A percentile compares a stretch with the other conserved stretches of the same genome.
These are phyloP conservation scores for Cystobasidium slooffiae DNA, from an alignment of 1,284 basidiomycete genomes.

Conservation along the genomic window DNA sequence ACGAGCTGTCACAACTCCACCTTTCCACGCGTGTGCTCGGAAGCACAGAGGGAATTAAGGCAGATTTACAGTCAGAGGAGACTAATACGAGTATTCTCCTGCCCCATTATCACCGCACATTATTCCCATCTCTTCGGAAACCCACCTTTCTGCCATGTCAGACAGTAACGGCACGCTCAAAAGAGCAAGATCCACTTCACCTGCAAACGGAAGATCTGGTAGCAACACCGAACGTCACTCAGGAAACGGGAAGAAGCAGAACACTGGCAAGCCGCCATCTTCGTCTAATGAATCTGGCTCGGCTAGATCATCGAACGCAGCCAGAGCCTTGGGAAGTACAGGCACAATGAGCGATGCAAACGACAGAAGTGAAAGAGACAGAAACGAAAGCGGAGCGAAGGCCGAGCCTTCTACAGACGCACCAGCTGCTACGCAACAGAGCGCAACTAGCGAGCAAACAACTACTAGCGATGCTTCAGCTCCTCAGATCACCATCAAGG, in stretches of 20 bases:
- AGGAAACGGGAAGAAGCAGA: conserved; percentile 39
- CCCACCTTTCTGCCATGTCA: background rate
- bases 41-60: background rate
- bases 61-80: background rate
- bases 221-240: conserved; percentile 19
- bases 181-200: conserved; percentile 29
- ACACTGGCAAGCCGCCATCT: conserved; percentile 17
- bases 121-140: background rate
- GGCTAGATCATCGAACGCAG: conserved; percentile 8
- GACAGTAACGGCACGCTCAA: conserved; percentile 40
- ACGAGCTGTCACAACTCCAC: conserved; percentile 6
- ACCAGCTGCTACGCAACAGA: conserved; percentile 11
- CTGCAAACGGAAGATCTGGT: conserved; percentile 14
- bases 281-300: conserved; percentile 19
- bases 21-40: conserved; percentile 1
- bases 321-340: background rate
- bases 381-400: background rate
- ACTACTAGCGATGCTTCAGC: conserved; percentile 21
- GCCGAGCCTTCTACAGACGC: background rate
- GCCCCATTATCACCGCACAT: background rate
- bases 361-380: background rate
- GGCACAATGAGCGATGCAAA: conserved; percentile 20
- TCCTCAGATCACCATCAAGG: conserved; percentile 50
- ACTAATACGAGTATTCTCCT: background rate
- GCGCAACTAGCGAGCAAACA: conserved; percentile 11